Conservation (phyloP, 108 stramenopile genomes). For the Nitzschia sp. region DNA sequence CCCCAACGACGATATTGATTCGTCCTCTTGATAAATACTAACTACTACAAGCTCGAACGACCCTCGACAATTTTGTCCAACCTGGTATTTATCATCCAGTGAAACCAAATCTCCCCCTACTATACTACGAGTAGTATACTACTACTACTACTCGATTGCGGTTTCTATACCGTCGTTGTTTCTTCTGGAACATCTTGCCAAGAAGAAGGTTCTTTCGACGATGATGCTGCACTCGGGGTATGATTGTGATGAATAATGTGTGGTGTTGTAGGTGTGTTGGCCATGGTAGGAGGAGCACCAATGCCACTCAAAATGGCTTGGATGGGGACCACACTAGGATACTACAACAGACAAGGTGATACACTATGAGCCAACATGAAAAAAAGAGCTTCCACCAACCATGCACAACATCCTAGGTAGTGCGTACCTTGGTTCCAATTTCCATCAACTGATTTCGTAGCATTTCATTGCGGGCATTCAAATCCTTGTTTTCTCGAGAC, state of each 20-base stretch:
- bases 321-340: constrained; percentile 72
- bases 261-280: not conserved
- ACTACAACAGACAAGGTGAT: constrained; percentile 26
- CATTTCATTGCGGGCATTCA: constrained; percentile 75
- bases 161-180: not conserved
- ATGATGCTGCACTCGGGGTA: not conserved
- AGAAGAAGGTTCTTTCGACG: not conserved
- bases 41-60: too few relatives aligned
- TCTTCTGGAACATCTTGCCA: not conserved
- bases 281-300: constrained; percentile 23
- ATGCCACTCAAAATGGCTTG: constrained; percentile 56
- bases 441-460: constrained; percentile 74
- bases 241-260: not conserved
- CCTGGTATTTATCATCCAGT: too few relatives aligned
- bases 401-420: not conserved
- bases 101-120: too few relatives aligned
- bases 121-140: too few relatives aligned
- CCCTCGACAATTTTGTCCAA: too few relatives aligned
- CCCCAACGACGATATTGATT: too few relatives aligned
- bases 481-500: constrained; percentile 79
- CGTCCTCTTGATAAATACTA: too few relatives aligned
- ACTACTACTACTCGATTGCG: too few relatives aligned
- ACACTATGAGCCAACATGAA: constrained; percentile 4
- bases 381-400: constrained; percentile 2
- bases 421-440: constrained; percentile 70